Base-by-base conservation (phyloP, 768 basidiomycete species). In the Roridomyces roridus region DNA sequence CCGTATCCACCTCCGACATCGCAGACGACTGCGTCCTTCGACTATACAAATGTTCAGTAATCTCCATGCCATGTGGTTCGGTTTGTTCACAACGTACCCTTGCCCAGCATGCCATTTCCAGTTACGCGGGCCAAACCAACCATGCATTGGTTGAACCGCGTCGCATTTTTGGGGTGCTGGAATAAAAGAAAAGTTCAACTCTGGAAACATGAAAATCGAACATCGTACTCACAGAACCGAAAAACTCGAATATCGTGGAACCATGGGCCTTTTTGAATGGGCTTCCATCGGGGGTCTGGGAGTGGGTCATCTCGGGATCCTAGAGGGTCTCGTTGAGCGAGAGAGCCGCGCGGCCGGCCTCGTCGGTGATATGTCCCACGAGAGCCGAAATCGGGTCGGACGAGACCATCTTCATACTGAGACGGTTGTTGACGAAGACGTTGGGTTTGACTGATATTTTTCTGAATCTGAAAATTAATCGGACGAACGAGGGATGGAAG, bases 1-100 rank as follows among this genome's bases (percentile, higher is more conserved):
- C 80, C 79, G 39, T 73, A 68, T 6, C 75, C 73, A 6, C 77
- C 74, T 14, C 75, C 78, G 12, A 80, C 68, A 62, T 80, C 78
- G 47, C 75, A 75, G 17, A 80, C 66, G 4, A 64, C 62, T 4
- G 72, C 60, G 12, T 67, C 70, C 5, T 34, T 9, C 14, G 0
- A 64, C 77, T 78, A 36, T 43, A 0, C 4, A 44, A 7, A n/a
- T n/a, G 8, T 10, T 35, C 10, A 40, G 15, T 23, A 42, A 42
- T n/a, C 34, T n/a, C 21, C 41, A 25, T 11, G 21, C 11, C 34
- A n/a, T n/a, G n/a, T n/a, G n/a, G 21, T 48, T 18, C 12, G 28
- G 20, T n/a, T n/a, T 24, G 4, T 51, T 15, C 15, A 17, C 7
- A 17, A 28, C 54, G 35, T 31, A 73, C 75, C 65, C 46, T 69